Conservation (phyloP, 2,329 filamentous ascomycete species). For the Fusarium nurragi region DNA sequence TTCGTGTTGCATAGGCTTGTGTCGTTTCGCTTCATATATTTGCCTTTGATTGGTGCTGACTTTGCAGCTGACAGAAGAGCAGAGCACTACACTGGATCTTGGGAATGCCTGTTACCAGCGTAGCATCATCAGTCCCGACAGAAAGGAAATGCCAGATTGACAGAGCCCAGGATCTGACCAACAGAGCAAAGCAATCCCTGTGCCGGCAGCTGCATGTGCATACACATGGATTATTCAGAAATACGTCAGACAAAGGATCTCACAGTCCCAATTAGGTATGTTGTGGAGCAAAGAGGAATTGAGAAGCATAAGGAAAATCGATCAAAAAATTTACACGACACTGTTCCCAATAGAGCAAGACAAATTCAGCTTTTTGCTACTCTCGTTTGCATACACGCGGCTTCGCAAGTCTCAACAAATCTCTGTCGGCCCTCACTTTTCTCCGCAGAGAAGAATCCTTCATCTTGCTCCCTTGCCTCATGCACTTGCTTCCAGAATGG, state of each 20-base stretch:
- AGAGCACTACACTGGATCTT: slow-evolving; percentile 26
- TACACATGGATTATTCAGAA: neutral
- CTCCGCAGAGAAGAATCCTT: slow-evolving; percentile 2
- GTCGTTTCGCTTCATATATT: neutral
- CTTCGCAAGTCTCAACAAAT: slow-evolving; percentile 16
- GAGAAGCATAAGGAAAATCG: neutral
- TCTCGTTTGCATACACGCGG: neutral
- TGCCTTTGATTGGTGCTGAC: neutral
- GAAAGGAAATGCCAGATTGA: slow-evolving; percentile 21
- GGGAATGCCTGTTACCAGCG: slow-evolving; percentile 1
- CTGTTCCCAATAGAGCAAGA: neutral
- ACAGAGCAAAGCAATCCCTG: slow-evolving; percentile 2
- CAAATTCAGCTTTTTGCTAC: neutral
- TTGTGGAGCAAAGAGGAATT: neutral
- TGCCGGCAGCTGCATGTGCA: slow-evolving; percentile 10
- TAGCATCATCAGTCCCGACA: slow-evolving; percentile 3
- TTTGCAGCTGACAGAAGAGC: slow-evolving; percentile 6
- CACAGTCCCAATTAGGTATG: neutral
- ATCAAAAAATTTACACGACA: neutral
- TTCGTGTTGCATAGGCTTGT: neutral
- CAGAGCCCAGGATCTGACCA: slow-evolving; percentile 14
- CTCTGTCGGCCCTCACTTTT: neutral
- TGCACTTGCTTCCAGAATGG: slow-evolving; percentile 18
- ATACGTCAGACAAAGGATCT: slow-evolving; percentile 6
- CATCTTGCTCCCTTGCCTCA: slow-evolving; percentile 27